A percentile compares a stretch with the other conserved stretches of the same genome.
Conservation (phyloP, 345 rosid genomes). For the Luvunga scandens region DNA sequence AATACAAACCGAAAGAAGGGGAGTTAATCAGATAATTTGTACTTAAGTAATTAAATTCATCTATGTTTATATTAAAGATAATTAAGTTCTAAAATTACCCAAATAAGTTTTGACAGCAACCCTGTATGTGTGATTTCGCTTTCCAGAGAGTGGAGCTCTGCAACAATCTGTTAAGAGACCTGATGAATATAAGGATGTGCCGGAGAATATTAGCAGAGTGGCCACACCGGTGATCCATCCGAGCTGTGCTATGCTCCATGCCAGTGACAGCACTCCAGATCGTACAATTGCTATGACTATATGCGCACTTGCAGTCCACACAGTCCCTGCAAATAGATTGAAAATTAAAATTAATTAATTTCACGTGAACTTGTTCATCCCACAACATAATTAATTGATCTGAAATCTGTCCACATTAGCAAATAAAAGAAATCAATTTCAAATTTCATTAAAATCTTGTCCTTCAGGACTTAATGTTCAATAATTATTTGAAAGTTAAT, state of each 20-base stretch:
- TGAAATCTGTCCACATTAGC: too few species aligned
- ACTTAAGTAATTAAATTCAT: background rate
- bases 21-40: too few species aligned
- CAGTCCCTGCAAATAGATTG: background rate
- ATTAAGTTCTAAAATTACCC: background rate
- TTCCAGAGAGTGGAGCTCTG: slow-evolving; percentile 13
- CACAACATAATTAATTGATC: background rate
- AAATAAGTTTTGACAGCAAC: slow-evolving; percentile 10
- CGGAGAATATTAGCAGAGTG: slow-evolving; percentile 13
- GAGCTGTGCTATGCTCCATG: slow-evolving; percentile 22
- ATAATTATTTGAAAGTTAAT: too few species aligned
- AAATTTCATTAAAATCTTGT: too few species aligned
- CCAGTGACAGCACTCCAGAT: slow-evolving; percentile 19
- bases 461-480: too few species aligned
- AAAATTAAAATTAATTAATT: background rate
- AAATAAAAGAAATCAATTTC: background rate
- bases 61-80: too few species aligned
- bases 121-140: slow-evolving; percentile 17
- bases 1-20: too few species aligned
- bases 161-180: slow-evolving; percentile 19
- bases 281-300: slow-evolving; percentile 22
- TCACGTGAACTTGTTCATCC: background rate
- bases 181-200: slow-evolving; percentile 11
- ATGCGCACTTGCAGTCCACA: slow-evolving; percentile 26
- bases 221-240: slow-evolving; percentile 19